Percentiles rank a stretch among this genome's conserved stretches.
Conservation (phyloP, 768 basidiomycete species). For the Boletus insuetus region DNA sequence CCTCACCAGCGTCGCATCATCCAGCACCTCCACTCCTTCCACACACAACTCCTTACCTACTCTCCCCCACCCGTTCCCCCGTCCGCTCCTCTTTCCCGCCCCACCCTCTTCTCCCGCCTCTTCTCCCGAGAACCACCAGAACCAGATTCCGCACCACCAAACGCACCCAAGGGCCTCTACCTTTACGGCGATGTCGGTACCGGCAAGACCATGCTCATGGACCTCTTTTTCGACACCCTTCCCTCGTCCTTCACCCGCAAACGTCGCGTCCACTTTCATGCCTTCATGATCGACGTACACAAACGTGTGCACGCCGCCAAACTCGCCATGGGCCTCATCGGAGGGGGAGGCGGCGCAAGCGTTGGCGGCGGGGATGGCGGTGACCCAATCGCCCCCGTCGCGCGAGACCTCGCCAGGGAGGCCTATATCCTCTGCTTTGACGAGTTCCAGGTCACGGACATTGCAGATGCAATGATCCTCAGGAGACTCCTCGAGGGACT, state of each 20-base stretch:
- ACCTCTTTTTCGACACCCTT: conserved; percentile 88
- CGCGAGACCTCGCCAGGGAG: conserved; percentile 80
- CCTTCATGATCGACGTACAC: conserved; percentile 99
- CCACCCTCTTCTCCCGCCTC: conserved; percentile 25
- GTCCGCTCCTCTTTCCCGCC: conserved; percentile 31
- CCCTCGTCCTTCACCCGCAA: conserved; percentile 64
- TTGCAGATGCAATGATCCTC: conserved; percentile 97
- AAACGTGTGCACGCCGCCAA: conserved; percentile 87
- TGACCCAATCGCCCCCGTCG: conserved; percentile 86
- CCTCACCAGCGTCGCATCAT: conserved; percentile 84
- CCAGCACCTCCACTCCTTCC: conserved; percentile 73
- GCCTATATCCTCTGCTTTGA: conserved; percentile 92
- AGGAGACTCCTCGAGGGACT: conserved; percentile 85
- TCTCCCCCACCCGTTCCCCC: conserved; percentile 59
- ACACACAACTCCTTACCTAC: conserved; percentile 69
- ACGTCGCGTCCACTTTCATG: conserved; percentile 94
- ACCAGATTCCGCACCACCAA: conserved; percentile 39
- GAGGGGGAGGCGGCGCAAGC: conserved; percentile 31
- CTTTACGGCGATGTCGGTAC: conserved; percentile 97
- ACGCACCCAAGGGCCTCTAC: conserved; percentile 84
- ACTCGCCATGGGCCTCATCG: conserved; percentile 59
- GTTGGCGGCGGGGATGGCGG: conserved; percentile 38
- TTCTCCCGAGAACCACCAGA: conserved; percentile 26
- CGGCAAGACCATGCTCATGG: conserved; percentile 99
- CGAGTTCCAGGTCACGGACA: conserved; percentile 99